phyloP scores from a whole-genome alignment of 225 moss, liverwort and hornwort species.

The Marchantia polymorpha region DNA sequence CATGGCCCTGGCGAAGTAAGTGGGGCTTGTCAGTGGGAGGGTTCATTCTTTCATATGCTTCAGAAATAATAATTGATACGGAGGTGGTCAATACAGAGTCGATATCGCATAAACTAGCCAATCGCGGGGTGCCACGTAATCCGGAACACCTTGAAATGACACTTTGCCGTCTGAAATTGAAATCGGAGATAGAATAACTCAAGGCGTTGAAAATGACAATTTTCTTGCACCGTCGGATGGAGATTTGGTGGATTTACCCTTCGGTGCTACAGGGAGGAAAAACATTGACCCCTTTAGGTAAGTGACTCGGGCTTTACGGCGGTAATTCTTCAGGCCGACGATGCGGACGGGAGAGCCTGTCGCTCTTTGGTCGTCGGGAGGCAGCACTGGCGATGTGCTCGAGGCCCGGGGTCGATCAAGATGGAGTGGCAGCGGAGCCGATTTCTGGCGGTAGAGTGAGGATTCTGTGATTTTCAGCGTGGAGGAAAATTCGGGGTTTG shows the following conservation, averaged over 20 bases:
- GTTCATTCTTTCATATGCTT: too few relatives aligned
- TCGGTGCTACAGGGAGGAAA: neutral
- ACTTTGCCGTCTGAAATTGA: too few relatives aligned
- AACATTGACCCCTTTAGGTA: neutral
- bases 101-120: too few relatives aligned
- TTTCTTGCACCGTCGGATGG: neutral
- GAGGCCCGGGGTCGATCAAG: neutral
- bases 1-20: too few relatives aligned
- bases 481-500: neutral
- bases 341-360: neutral
- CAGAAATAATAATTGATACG: too few relatives aligned
- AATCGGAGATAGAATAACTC: neutral
- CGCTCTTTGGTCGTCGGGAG: neutral
- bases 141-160: too few relatives aligned
- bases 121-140: too few relatives aligned
- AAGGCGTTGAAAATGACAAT: neutral
- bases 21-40: too few relatives aligned
- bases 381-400: neutral
- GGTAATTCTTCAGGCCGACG: neutral
- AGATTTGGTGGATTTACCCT: neutral
- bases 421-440: neutral
- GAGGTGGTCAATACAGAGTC: too few relatives aligned
- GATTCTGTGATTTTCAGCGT: neutral
- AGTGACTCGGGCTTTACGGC: neutral
- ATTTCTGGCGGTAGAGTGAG: neutral